Evolutionary conservation across 2,329 filamentous ascomycete species (phyloP).

Genomic region (Trichoderma atroviride): DNA sequence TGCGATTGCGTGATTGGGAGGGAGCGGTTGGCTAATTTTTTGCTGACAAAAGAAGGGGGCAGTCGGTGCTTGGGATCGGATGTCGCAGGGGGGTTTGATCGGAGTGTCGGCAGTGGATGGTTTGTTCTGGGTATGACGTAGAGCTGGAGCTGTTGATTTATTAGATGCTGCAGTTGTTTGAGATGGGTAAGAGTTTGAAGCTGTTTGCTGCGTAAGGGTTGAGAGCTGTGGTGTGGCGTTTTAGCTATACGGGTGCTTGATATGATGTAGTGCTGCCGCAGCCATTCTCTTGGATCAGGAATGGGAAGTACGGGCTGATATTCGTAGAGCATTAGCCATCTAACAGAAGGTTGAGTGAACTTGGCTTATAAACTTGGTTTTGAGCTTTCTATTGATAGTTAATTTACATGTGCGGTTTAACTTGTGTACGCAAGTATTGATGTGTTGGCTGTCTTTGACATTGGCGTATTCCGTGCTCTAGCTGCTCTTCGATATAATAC

Average conservation of each 20-base stretch:
- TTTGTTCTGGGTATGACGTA: neutral
- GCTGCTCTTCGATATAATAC: too few species aligned
- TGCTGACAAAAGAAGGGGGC: slow-evolving; percentile 16
- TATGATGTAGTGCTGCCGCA: neutral
- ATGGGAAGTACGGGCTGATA: neutral
- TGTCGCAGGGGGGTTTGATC: neutral
- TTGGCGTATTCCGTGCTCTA: too few species aligned
- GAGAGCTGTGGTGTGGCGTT: neutral
- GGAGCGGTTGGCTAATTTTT: neutral
- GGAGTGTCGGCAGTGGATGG: neutral
- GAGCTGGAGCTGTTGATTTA: neutral
- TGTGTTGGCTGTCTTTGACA: too few species aligned
- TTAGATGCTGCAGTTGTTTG: neutral
- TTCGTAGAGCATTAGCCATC: too few species aligned
- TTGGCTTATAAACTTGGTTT: too few species aligned
- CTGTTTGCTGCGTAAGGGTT: neutral
- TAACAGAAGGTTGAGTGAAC: too few species aligned
- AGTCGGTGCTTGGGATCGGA: neutral
- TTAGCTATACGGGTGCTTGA: neutral
- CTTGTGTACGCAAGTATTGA: too few species aligned
- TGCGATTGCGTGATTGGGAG: slow-evolving; percentile 15
- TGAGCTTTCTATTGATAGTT: too few species aligned
- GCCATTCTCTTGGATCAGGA: too few species aligned
- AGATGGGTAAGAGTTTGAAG: neutral
- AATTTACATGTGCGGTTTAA: too few species aligned